Evolutionary conservation across 2,329 filamentous ascomycete genomes (phyloP), one percentile per base, ranked within the genome.

Genomic region (Hypomyces perniciosus): DNA sequence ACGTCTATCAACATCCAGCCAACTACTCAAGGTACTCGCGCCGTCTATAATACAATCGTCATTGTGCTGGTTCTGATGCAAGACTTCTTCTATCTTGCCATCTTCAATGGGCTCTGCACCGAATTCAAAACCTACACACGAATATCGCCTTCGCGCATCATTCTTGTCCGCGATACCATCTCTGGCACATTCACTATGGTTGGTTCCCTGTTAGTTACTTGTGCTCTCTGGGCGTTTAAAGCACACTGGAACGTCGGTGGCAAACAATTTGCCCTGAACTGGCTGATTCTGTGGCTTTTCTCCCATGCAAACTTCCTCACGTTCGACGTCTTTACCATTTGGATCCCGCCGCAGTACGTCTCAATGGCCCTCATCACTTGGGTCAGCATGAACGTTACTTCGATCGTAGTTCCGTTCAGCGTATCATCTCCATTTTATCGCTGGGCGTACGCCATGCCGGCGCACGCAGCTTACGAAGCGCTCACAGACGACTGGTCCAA

Each of bases 21-120:
- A 13, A 61, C 59, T 1, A 29, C 46, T 3, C 58, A 61, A 43
- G 58, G 58, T n/a, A 57, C 58, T 1, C 57, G 59, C 4, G 42
- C 54, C 20, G 59, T 61, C 28, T 61, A 61, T n/a, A 61, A 61
- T 28, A 61, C 57, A 1, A 54, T 60, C 1, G 52, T 55, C n/a
- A 56, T 61, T 43, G 59, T 61, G 7, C 27, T 61, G 42, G 44
- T 59, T n/a, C 37, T 60, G 29, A 59, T 60, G 30, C 54, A 61
- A 27, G 55, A 60, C 12, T 60, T 60, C 44, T 61, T 60, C 42
- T 61, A 58, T 35, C 53, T 61, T 8, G 58, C 55, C 29, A 57
- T 51, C 5, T 47, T 60, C 33, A 61, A 60, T 31, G 58, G 56
- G 1, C 55, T 61, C 13, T 59, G 57, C 6, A 57, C 46, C 6